phyloP scores from a whole-genome alignment of 2,329 filamentous ascomycete species.

The Leptographium lundbergii region DNA sequence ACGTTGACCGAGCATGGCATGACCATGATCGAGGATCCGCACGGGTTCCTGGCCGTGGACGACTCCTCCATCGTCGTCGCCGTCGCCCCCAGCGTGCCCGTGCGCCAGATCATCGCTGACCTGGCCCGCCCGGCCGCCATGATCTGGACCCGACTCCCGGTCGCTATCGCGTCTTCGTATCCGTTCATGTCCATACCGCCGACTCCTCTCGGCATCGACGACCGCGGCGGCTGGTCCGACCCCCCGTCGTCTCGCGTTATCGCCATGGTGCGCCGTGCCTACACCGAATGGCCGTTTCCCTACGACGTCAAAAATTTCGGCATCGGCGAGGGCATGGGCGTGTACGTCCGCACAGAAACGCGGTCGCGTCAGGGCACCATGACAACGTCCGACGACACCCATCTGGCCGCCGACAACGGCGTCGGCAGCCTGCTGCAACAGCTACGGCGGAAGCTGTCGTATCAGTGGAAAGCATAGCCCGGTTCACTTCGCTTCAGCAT shows the following conservation, averaged over 20 bases:
- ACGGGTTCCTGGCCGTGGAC: constrained; percentile 20
- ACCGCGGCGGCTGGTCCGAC: constrained; percentile 7
- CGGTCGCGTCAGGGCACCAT: background rate
- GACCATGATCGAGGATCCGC: constrained; percentile 18
- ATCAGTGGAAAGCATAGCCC: constrained; percentile 3
- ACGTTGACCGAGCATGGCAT: constrained; percentile 15
- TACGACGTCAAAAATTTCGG: constrained; percentile 8
- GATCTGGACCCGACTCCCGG: constrained; percentile 13
- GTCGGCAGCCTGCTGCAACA: background rate
- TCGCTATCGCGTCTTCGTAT: background rate
- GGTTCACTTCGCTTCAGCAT: background rate
- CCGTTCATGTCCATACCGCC: too few species aligned
- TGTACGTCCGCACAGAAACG: constrained; percentile 8
- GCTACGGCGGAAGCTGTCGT: constrained; percentile 4
- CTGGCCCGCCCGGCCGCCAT: constrained; percentile 20
- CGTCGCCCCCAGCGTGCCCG: constrained; percentile 16
- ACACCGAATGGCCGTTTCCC: constrained; percentile 9
- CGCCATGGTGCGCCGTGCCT: constrained; percentile 7
- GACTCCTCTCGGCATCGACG: background rate
- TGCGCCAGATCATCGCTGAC: constrained; percentile 21
- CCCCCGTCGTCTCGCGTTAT: constrained; percentile 10
- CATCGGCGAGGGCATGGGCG: constrained; percentile 6
- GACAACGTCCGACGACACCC: background rate
- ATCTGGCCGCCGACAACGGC: background rate
- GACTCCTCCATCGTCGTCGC: constrained; percentile 17